phyloP scores from a whole-genome alignment of 1,284 basidiomycete species.

The Sphaerobolus stellatus region DNA sequence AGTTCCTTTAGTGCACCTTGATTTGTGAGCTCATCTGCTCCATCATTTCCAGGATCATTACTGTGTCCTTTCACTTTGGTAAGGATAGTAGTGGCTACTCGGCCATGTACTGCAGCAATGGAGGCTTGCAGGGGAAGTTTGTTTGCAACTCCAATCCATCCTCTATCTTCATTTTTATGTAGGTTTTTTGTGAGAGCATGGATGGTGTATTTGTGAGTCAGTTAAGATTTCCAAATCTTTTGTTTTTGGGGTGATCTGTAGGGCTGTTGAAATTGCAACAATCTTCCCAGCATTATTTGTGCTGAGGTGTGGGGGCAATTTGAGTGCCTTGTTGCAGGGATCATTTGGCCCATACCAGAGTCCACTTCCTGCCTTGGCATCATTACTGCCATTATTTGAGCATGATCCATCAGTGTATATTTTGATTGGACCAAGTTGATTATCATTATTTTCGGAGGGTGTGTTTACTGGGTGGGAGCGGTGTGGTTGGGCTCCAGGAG shows the following conservation, averaged over 20 bases:
- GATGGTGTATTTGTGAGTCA: constrained; percentile 24
- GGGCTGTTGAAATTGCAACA: constrained; percentile 17
- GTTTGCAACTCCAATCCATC: constrained; percentile 16
- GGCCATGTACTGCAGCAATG: constrained; percentile 5
- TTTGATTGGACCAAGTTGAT: too few relatives aligned
- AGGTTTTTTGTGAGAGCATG: constrained; percentile 18
- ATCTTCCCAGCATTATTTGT: constrained; percentile 27
- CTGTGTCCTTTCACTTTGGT: constrained; percentile 20
- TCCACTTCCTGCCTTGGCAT: constrained; percentile 16
- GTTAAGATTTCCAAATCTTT: constrained; percentile 13
- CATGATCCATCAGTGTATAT: constrained; percentile 22
- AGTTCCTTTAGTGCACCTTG: not conserved
- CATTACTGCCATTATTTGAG: constrained; percentile 14
- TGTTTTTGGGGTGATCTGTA: constrained; percentile 1
- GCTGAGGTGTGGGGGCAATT: constrained; percentile 17
- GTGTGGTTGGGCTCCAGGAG: too few relatives aligned
- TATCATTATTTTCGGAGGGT: too few relatives aligned
- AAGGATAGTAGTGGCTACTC: constrained; percentile 15
- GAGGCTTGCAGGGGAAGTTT: constrained; percentile 7
- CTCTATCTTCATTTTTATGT: constrained; percentile 20
- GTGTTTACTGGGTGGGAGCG: too few relatives aligned
- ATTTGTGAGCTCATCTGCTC: constrained; percentile 16
- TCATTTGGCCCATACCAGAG: constrained; percentile 14
- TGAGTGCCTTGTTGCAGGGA: constrained; percentile 10
- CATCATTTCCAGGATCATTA: constrained; percentile 17